Evolutionary conservation across 2,329 filamentous ascomycete genomes (phyloP), one percentile per base, ranked within the genome.

Genomic region (Pseudocercospora musae): DNA sequence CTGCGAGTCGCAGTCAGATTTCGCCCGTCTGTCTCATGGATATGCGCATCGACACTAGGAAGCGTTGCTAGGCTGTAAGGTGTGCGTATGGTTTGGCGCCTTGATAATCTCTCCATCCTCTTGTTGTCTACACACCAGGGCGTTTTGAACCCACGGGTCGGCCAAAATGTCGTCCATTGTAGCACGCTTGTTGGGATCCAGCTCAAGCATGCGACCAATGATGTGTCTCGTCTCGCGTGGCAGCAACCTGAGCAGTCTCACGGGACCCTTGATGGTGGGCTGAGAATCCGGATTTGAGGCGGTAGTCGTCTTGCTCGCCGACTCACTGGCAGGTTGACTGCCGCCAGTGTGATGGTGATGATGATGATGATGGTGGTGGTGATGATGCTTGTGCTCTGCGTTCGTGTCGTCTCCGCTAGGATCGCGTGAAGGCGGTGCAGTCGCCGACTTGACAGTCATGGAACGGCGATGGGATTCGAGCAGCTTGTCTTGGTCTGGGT

Each of bases 221-320:
- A 99, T 92, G 73, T 94, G 89, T 57, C 95, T 84, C 67, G 89
- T 96, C 77, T 98, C 95, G 63, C 94, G 84, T 0, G 95, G 95
- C 9, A 99, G 81, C 37, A 98, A 81, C 46, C 95, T 87, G 29
- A 99, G 80, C 48, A 99, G 85, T 52, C 95, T 86, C 90, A 94
- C 96, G 1, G 95, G 95, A 0, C 95, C 95, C 72, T 92, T 91
- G 69, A 99, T 96, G 0, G 92, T 86, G 29, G 79, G 76, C 53
- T 78, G 77, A 23, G 60, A 48, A 50, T 66, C 66, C 29, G 64
- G 48, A 50, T 72, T 63, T 44, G 57, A 64, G 2, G 66, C 63
- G 18, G 69, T 70, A 11, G 52, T 66, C 23, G 65, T 62, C 53
- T 63, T 60, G 50, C 66, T 70, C 27, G 64, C 66, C 4, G 65